Evolutionary conservation across 2,329 filamentous ascomycete species (phyloP), one percentile per base, ranked within the genome.

Genomic region (Epichloe elymi): DNA sequence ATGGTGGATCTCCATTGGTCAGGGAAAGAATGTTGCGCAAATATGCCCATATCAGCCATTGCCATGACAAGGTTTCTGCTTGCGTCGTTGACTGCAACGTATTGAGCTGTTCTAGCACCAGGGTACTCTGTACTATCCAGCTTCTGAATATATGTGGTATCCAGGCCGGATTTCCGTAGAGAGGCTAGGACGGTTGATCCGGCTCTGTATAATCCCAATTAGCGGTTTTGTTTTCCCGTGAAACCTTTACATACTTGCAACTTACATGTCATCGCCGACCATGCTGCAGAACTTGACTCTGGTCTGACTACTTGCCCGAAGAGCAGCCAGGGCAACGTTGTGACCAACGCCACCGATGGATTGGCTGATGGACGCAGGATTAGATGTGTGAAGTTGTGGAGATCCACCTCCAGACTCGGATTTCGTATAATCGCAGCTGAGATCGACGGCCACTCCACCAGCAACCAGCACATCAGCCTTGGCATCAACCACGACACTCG

Each of bases 31-130:
- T 76, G 69, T 15, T 68, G 62, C n/a, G 81, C 76, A 46, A 95
- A 79, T 59, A 95, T 91, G 51, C 75, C 79, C 89, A 97, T 96
- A 63, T 97, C 93, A 4, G 91, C 90, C 88, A 96, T 95, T 44
- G 89, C 91, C 55, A 96, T 68, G n/a, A 90, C 76, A 2, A 98
- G 78, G 56, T 90, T 85, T 65, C 89, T 94, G 53, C 84, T 80
- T 0, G 74, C 73, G 61, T 94, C 86, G 63, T 97, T 98, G 56
- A 97, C 74, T 15, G 91, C 86, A 3, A 97, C 79, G 64, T 97
- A 97, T 65, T 96, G 89, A 0, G 90, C 88, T 2, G 91, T 97
- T 51, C 86, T 78, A 35, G 74, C 75, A 1, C 75, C 74, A 3
- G 72, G 72, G 20, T 65, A 69, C 53, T 71, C 70, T 42, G 74